Evolutionary conservation across 352 stramenopile genomes (phyloP).

Genomic region (Pythium biforme): DNA sequence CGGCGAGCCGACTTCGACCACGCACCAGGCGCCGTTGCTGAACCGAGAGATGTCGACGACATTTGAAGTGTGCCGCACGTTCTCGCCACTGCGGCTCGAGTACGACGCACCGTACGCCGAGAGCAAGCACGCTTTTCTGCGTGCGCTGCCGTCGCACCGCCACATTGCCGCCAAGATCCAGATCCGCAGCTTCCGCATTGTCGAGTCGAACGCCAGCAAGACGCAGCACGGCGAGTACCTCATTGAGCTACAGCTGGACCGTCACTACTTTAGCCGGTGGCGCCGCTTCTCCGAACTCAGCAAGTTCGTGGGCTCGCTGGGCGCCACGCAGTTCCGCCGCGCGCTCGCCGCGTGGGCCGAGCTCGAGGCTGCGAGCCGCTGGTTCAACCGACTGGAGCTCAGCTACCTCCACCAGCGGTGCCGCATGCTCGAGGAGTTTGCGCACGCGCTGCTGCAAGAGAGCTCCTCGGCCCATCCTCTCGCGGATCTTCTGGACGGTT

Average conservation of each 20-base stretch:
- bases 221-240: constrained; percentile 79
- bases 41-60: constrained; percentile 62
- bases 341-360: constrained; percentile 55
- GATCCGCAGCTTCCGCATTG: constrained; percentile 83
- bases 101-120: constrained; percentile 67
- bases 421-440: constrained; percentile 73
- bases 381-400: constrained; percentile 84
- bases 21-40: constrained; percentile 35
- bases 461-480: constrained; percentile 67
- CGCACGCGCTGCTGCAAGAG: constrained; percentile 71
- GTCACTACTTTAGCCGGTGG: constrained; percentile 71
- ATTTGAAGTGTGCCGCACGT: constrained; percentile 76
- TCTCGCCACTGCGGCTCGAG: constrained; percentile 45
- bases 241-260: constrained; percentile 75
- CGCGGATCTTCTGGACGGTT: constrained; percentile 67
- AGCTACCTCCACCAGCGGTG: constrained; percentile 82
- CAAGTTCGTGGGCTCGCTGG: constrained; percentile 57
- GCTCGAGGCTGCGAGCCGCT: constrained; percentile 58
- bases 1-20: not conserved
- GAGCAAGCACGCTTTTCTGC: constrained; percentile 66
- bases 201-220: constrained; percentile 42
- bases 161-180: constrained; percentile 79
- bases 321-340: constrained; percentile 53
- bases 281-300: constrained; percentile 73
- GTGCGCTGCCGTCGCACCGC: constrained; percentile 57